Percentiles rank a stretch among this genome's conserved stretches.
These are phyloP conservation scores for Fusarium nurragi DNA, from an alignment of 2,329 filamentous ascomycete species.

Conservation along the genomic window DNA sequence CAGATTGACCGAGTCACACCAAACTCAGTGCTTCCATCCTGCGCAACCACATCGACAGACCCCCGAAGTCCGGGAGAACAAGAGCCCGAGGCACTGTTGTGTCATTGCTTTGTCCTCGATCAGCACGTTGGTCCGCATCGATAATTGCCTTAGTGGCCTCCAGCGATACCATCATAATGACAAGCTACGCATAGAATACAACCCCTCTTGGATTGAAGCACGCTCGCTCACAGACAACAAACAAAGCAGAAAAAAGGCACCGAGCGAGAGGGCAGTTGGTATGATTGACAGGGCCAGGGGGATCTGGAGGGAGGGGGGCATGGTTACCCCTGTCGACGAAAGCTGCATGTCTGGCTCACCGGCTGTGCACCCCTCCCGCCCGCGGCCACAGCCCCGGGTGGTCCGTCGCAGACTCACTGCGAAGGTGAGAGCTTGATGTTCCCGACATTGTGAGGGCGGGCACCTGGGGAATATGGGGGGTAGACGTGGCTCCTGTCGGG, in stretches of 20 bases:
- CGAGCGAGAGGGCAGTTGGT: slow-evolving; percentile 4
- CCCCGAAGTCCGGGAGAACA: slow-evolving; percentile 4
- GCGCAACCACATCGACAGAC: slow-evolving; percentile 10
- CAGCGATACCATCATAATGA: slow-evolving; percentile 12
- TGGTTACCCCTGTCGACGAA: slow-evolving; percentile 36
- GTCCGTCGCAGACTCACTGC: slow-evolving; percentile 3
- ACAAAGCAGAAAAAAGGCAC: slow-evolving; percentile 13
- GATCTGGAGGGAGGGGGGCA: slow-evolving; percentile 14
- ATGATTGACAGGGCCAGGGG: slow-evolving; percentile 35
- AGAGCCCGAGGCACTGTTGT: slow-evolving; percentile 7
- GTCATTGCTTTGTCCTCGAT: slow-evolving; percentile 7
- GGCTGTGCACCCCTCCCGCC: slow-evolving; percentile 34
- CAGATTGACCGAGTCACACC: slow-evolving; percentile 11
- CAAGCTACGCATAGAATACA: background rate
- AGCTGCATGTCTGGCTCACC: slow-evolving; percentile 41
- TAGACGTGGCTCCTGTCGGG: slow-evolving; percentile 41
- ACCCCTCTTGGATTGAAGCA: slow-evolving; percentile 9
- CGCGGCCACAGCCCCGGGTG: slow-evolving; percentile 35
- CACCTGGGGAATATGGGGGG: slow-evolving; percentile 32
- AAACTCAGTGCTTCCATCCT: slow-evolving; percentile 7
- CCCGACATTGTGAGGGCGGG: slow-evolving; percentile 21
- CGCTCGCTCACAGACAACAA: slow-evolving; percentile 7
- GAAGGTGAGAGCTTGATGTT: slow-evolving; percentile 15
- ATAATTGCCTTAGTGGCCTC: slow-evolving; percentile 2
- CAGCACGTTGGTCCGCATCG: background rate